Base-by-base conservation (phyloP, 2,329 filamentous ascomycete species). In the Diaporthe citriasiana region DNA sequence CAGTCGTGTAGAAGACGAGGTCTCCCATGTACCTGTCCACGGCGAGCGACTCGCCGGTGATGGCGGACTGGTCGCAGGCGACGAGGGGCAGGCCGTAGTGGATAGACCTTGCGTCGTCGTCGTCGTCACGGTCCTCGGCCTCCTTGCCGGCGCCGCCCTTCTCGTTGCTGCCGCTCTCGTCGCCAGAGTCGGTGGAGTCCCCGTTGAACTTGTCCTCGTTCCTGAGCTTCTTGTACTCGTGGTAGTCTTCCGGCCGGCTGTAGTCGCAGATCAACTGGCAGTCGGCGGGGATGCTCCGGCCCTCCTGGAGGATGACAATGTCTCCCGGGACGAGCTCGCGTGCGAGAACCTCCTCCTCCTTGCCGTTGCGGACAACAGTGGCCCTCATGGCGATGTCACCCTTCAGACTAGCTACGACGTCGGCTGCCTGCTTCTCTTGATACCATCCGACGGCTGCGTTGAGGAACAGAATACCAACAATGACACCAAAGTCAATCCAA, bases 1-100 rank as follows among this genome's bases (percentile, higher is more conserved):
- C 93, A 77, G 93, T 94, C 76, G 93, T 94, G 87, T 94, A 94
- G 88, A 93, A 94, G 81, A 92, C 88, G 76, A 89, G 86, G 80
- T 94, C 93, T 76, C 92, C 91, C 90, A 95, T 93, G 86, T 93
- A 93, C 85, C 93, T 93, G 84, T 93, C 92, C 76, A 94, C 93
- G 77, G 93, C 93, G 77, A 94, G 90, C 75, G 93, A 95, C 84
- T 94, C 93, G 85, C 93, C 93, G 79, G 93, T 94, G 84, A 95
- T 94, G 84, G 93, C 93, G 51, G 70, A 74, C 73, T 73, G 63
- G 35, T 74, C 75, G 19, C 73, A 74, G 22, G 75, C 75, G 42
- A 76, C 59, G 17, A 76, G 42, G 12, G 75, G 63, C 22, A 70
- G 27, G 40, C 73, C 73, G n/a, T 66, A 72, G 53, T 76, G 73